A percentile compares a stretch with the other conserved stretches of the same genome.
These are phyloP conservation scores for Lindgomyces ingoldianus DNA, from an alignment of 495 filamentous ascomycete genomes.

Conservation along the genomic window DNA sequence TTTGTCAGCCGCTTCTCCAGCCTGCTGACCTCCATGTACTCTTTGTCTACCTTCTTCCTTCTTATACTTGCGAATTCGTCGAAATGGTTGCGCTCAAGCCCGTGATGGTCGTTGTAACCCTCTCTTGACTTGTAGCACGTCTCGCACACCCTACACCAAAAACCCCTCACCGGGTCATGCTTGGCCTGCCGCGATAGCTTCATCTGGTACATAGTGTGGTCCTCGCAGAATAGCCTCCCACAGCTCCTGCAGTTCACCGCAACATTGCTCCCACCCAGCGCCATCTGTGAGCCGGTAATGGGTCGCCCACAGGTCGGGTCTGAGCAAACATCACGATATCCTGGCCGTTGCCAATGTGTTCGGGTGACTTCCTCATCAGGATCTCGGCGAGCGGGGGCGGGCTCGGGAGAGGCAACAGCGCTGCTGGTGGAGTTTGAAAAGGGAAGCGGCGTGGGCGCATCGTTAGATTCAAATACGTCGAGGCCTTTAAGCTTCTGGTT, in stretches of 20 bases:
- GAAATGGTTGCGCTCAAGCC: constrained; percentile 67
- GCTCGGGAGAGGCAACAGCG: constrained; percentile 33
- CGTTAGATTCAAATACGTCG: constrained; percentile 96
- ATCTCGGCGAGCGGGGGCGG: constrained; percentile 54
- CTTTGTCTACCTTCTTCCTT: constrained; percentile 77
- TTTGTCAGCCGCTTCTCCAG: constrained; percentile 90
- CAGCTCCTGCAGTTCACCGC: constrained; percentile 91
- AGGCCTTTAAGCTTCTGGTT: constrained; percentile 98
- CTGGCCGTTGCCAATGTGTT: constrained; percentile 81
- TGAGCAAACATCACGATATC: constrained; percentile 74
- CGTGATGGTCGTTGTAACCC: constrained; percentile 89
- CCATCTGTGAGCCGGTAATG: constrained; percentile 47
- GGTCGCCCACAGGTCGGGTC: constrained; percentile 75
- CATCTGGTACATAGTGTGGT: constrained; percentile 99
- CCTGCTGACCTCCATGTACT: constrained; percentile 79
- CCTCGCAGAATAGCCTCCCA: constrained; percentile 91
- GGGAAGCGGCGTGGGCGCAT: constrained; percentile 50
- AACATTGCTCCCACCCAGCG: constrained; percentile 74
- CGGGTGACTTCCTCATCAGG: constrained; percentile 87
- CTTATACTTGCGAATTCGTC: constrained; percentile 65
- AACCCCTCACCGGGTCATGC: constrained; percentile 87
- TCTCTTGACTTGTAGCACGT: constrained; percentile 96
- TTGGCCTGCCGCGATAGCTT: constrained; percentile 87
- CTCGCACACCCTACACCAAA: constrained; percentile 95
- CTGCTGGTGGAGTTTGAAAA: constrained; percentile 43